phyloP scores from a whole-genome alignment of 495 filamentous ascomycete genomes.

The Schizothecium vesticola region DNA sequence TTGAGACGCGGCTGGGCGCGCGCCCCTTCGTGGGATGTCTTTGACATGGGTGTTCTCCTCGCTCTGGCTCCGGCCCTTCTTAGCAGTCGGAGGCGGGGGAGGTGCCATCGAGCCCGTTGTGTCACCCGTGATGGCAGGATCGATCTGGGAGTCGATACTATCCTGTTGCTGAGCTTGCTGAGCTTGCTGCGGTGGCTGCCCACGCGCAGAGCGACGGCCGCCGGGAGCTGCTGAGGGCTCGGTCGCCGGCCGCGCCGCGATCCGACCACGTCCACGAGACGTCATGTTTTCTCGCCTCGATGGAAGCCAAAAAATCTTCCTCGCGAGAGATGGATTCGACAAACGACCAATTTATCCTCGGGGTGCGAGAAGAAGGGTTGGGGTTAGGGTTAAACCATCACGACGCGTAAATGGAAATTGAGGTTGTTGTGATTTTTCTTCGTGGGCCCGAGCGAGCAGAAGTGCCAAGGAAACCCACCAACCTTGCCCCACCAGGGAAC shows the following conservation, averaged over 20 bases:
- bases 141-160: constrained; percentile 14
- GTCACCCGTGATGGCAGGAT: constrained; percentile 22
- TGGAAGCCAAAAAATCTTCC: background rate
- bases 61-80: constrained; percentile 13
- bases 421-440: constrained; percentile 22
- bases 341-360: background rate
- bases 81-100: constrained; percentile 17
- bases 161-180: background rate
- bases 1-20: constrained; percentile 9
- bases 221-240: constrained; percentile 12
- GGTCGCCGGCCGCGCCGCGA: constrained; percentile 11
- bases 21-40: constrained; percentile 14
- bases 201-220: constrained; percentile 24
- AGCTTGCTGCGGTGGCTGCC: constrained; percentile 16
- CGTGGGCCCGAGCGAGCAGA: background rate
- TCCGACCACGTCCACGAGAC: constrained; percentile 22
- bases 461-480: background rate
- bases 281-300: constrained; percentile 11
- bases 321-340: background rate
- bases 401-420: constrained; percentile 9
- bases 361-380: constrained; percentile 25
- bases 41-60: background rate
- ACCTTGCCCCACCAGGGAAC: background rate
- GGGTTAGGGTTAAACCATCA: constrained; percentile 28
- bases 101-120: constrained; percentile 21